Evolutionary conservation across 2,329 filamentous ascomycete species (phyloP).

Genomic region (Penicillium expansum): DNA sequence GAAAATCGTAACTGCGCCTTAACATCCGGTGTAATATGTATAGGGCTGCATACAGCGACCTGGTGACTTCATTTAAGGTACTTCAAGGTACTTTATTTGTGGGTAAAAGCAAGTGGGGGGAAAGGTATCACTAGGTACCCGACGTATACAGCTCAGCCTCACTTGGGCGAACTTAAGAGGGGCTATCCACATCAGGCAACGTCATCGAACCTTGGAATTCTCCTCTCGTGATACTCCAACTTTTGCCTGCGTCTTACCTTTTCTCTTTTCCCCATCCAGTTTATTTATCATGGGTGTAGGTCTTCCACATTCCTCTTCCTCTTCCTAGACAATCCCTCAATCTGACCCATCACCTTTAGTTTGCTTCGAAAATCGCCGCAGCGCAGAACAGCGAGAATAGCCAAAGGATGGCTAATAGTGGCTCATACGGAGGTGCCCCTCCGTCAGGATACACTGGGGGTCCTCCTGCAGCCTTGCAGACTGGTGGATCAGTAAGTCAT

Average conservation of each 20-base stretch:
- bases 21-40: background rate
- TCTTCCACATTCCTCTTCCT: background rate
- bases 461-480: conserved; percentile 37
- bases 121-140: background rate
- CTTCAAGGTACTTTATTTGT: background rate
- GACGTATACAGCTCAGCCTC: conserved; percentile 6
- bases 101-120: background rate
- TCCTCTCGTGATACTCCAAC: conserved; percentile 4
- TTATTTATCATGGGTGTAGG: conserved; percentile 9
- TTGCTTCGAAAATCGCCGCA: conserved; percentile 42
- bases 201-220: conserved; percentile 2
- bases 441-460: conserved; percentile 39
- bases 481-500: conserved; percentile 53
- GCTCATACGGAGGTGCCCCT: conserved; percentile 35
- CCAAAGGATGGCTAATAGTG: conserved; percentile 21
- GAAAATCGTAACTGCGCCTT: no score
- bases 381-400: conserved; percentile 29
- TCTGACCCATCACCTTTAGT: conserved; percentile 24
- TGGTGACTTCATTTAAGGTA: background rate
- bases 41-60: background rate
- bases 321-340: background rate
- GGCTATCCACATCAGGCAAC: conserved; percentile 7
- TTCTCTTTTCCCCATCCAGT: background rate
- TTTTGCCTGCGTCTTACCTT: background rate
- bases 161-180: conserved; percentile 1